These are phyloP conservation scores for Leishmania turanica DNA, from an alignment of 208 protist genomes.

Conservation along the genomic window DNA sequence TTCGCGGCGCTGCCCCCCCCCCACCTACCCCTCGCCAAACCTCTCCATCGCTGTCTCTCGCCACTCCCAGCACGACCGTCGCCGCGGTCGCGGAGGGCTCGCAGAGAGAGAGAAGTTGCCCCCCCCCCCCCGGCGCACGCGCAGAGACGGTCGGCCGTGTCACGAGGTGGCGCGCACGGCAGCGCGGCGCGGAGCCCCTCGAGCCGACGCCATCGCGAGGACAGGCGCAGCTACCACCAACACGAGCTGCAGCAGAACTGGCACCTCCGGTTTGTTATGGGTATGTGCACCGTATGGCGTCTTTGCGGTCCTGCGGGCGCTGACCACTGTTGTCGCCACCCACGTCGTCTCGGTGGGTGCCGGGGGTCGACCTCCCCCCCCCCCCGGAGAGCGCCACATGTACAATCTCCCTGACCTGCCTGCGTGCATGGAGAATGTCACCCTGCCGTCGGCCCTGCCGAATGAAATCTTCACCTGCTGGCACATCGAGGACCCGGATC, in stretches of 20 bases:
- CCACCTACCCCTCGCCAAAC: neutral
- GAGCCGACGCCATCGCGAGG: neutral
- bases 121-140: neutral
- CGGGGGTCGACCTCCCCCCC: conserved; percentile 10
- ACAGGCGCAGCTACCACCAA: neutral
- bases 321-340: conserved; percentile 16
- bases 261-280: conserved; percentile 10
- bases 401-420: conserved; percentile 16
- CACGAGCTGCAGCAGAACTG: neutral
- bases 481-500: neutral
- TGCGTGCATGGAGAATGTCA: conserved; percentile 24
- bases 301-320: conserved; percentile 10
- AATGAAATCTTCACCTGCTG: conserved; percentile 7
- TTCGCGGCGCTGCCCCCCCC: neutral
- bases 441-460: conserved; percentile 12
- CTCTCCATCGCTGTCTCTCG: neutral
- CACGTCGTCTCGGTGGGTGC: conserved; percentile 18
- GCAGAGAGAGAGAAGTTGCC: too few relatives aligned
- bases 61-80: neutral
- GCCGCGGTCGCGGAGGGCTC: neutral
- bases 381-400: conserved; percentile 18
- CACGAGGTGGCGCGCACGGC: neutral
- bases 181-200: neutral
- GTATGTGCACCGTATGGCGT: conserved; percentile 12
- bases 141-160: neutral